phyloP scores from a whole-genome alignment of 2,329 filamentous ascomycete genomes.

The Metarhizium brunneum region DNA sequence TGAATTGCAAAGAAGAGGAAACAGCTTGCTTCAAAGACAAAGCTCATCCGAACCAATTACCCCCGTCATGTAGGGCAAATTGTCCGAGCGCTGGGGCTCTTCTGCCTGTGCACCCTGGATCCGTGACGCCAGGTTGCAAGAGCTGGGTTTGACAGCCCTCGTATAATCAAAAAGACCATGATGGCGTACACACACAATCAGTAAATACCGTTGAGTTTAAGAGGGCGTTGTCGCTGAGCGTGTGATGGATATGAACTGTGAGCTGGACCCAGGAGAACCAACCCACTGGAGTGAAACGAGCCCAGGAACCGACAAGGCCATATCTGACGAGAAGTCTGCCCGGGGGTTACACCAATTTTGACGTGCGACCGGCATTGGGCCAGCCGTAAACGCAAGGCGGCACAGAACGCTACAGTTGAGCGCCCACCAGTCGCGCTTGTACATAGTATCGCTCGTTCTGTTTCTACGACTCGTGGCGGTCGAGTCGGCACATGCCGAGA shows the following conservation, averaged over 20 bases:
- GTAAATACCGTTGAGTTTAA: neutral
- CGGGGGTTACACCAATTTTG: slow-evolving; percentile 7
- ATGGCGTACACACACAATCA: slow-evolving; percentile 1
- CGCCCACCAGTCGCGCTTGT: neutral
- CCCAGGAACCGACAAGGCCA: slow-evolving; percentile 4
- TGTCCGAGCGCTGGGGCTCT: neutral
- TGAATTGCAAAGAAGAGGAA: neutral
- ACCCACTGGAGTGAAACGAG: slow-evolving; percentile 12
- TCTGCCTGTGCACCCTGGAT: neutral
- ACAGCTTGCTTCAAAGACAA: neutral
- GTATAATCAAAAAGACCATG: neutral
- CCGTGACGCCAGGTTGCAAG: neutral
- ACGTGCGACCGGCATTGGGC: slow-evolving; percentile 12
- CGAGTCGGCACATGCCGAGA: slow-evolving; percentile 8
- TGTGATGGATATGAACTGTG: neutral
- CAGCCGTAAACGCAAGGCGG: slow-evolving; percentile 6
- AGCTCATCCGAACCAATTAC: neutral
- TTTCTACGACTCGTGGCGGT: neutral
- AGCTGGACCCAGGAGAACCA: slow-evolving; percentile 3
- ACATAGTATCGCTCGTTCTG: neutral
- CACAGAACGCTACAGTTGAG: neutral
- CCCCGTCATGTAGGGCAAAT: neutral
- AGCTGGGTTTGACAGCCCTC: neutral
- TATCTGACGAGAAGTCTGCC: slow-evolving; percentile 5
- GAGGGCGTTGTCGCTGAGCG: slow-evolving; percentile 1